phyloP scores from a whole-genome alignment of 305 asterid genomes.

The Fraxinus nigra region DNA sequence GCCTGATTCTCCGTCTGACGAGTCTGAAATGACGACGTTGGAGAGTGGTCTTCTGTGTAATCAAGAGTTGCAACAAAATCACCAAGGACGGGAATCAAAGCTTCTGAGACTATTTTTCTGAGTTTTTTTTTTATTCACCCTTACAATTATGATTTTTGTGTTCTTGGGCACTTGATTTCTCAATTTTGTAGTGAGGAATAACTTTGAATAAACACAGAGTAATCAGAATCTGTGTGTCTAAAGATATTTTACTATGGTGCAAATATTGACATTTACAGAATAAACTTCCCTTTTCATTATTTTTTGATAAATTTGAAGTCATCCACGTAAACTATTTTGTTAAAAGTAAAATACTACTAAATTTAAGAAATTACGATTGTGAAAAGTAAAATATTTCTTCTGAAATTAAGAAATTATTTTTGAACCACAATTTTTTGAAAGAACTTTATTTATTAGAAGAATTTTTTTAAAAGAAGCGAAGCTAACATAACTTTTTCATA shows the following conservation, averaged over 20 bases:
- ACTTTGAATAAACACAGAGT: not conserved
- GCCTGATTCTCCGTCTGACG: slow-evolving; percentile 44
- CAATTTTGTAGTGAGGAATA: not conserved
- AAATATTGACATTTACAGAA: not conserved
- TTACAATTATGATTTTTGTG: not conserved
- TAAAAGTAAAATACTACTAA: too few relatives aligned
- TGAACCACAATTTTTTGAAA: not conserved
- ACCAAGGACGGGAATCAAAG: slow-evolving; percentile 27
- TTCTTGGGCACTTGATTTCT: not conserved
- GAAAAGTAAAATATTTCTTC: too few relatives aligned
- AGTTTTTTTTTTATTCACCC: not conserved
- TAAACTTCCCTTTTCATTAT: not conserved
- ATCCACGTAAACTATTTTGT: not conserved
- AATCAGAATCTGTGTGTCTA: not conserved
- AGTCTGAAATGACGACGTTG: slow-evolving; percentile 55
- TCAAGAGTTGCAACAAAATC: slow-evolving; percentile 19
- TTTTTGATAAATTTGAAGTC: not conserved
- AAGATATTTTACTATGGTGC: not conserved
- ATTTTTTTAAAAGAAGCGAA: too few relatives aligned
- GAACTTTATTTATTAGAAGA: not conserved
- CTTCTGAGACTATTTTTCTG: slow-evolving; percentile 42
- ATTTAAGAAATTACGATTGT: too few relatives aligned
- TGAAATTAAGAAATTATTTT: too few relatives aligned
- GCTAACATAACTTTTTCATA: not conserved
- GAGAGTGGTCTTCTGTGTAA: slow-evolving; percentile 36